phyloP scores from a whole-genome alignment of 495 filamentous ascomycete species.

The Penicillium soppii region DNA sequence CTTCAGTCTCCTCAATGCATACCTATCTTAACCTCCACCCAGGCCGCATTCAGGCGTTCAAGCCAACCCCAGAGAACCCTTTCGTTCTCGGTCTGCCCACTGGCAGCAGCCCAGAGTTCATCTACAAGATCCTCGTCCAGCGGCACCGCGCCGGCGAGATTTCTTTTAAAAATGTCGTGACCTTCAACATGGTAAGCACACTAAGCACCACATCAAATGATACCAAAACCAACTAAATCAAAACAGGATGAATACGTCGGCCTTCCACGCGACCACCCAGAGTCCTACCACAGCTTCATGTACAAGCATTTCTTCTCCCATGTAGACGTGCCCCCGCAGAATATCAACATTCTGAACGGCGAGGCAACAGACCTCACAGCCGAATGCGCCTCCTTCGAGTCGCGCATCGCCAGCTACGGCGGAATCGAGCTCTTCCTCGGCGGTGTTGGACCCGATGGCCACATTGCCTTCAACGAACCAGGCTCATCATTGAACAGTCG shows the following conservation, averaged over 20 bases:
- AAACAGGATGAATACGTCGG: slow-evolving; percentile 82
- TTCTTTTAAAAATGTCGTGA: slow-evolving; percentile 84
- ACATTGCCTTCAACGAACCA: slow-evolving; percentile 90
- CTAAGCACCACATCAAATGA: background rate
- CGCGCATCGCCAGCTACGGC: slow-evolving; percentile 69
- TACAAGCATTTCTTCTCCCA: slow-evolving; percentile 89
- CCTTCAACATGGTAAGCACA: slow-evolving; percentile 80
- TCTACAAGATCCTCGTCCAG: slow-evolving; percentile 76
- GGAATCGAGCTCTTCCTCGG: slow-evolving; percentile 86
- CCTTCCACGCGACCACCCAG: slow-evolving; percentile 75
- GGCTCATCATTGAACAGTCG: slow-evolving; percentile 76
- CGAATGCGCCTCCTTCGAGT: slow-evolving; percentile 77
- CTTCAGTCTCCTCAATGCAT: background rate
- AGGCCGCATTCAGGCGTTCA: slow-evolving; percentile 69
- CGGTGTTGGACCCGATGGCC: slow-evolving; percentile 81
- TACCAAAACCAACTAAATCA: background rate
- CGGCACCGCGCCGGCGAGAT: slow-evolving; percentile 75
- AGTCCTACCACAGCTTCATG: slow-evolving; percentile 89
- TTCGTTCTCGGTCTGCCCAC: slow-evolving; percentile 86
- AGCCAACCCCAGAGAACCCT: slow-evolving; percentile 65
- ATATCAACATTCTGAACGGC: slow-evolving; percentile 85
- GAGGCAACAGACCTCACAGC: slow-evolving; percentile 73
- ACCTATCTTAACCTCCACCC: background rate
- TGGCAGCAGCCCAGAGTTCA: slow-evolving; percentile 72
- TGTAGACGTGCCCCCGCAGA: slow-evolving; percentile 74